Evolutionary conservation across 768 basidiomycete genomes (phyloP).

Genomic region (Pisolithus orientalis): DNA sequence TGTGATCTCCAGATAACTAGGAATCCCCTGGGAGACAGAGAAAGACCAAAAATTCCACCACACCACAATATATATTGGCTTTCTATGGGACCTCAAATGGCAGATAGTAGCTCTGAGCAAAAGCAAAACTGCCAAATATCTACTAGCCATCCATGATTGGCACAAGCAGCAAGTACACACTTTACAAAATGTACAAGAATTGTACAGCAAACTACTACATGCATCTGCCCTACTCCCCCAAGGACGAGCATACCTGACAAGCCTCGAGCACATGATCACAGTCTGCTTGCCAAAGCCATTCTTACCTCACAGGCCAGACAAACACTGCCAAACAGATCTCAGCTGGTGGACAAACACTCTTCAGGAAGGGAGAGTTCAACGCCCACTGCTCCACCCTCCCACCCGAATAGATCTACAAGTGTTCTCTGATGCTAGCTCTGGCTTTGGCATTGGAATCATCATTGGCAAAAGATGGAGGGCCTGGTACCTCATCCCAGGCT

Average conservation of each 20-base stretch:
- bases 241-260: conserved; percentile 36
- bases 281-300: conserved; percentile 25
- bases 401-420: conserved; percentile 24
- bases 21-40: conserved; percentile 24
- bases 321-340: fast-evolving
- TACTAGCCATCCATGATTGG: conserved; percentile 3
- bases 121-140: conserved; percentile 18
- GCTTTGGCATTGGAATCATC: conserved; percentile 28
- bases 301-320: conserved; percentile 12
- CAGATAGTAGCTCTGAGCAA: conserved; percentile 17
- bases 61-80: conserved; percentile 8
- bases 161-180: fast-evolving
- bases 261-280: conserved; percentile 31
- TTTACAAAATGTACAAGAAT: conserved; percentile 3
- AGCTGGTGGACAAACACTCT: conserved; percentile 1
- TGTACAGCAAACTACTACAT: conserved; percentile 6
- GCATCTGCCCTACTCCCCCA: conserved; percentile 16
- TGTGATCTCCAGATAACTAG: conserved; percentile 21
- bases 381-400: not conserved
- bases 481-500: conserved; percentile 25
- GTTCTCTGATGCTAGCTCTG: conserved; percentile 38
- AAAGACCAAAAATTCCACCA: conserved; percentile 25
- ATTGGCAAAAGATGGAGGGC: conserved; percentile 21
- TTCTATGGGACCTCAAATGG: conserved; percentile 28
- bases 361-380: too few species aligned